These are phyloP conservation scores for Cladochytrium tenue DNA, from an alignment of 371 early-diverging fungal genomes.

Conservation along the genomic window DNA sequence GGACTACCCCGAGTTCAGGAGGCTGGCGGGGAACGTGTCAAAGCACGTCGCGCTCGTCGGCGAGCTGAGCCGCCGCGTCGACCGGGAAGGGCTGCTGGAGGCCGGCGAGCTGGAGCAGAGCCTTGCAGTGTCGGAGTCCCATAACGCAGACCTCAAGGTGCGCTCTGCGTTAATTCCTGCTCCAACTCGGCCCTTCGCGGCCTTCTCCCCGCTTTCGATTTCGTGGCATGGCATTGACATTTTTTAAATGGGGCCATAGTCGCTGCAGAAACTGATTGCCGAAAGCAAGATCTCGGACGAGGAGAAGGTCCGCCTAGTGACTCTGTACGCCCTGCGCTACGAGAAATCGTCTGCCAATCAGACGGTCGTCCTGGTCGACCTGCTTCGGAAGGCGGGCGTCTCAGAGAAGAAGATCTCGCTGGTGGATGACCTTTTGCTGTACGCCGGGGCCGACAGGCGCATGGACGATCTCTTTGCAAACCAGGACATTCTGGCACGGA, in stretches of 20 bases:
- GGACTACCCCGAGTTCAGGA: slow-evolving; percentile 94
- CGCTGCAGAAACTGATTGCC: slow-evolving; percentile 68
- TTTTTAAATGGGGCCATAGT: background rate
- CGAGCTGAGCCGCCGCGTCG: slow-evolving; percentile 84
- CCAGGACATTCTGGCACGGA: slow-evolving; percentile 77
- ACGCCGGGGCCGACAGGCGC: slow-evolving; percentile 78
- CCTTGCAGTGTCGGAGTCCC: slow-evolving; percentile 84
- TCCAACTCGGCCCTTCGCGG: background rate
- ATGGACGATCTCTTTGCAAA: slow-evolving; percentile 88
- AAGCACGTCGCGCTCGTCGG: slow-evolving; percentile 95
- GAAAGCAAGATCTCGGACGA: slow-evolving; percentile 68
- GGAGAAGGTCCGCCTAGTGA: slow-evolving; percentile 75
- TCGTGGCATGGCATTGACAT: too few relatives aligned
- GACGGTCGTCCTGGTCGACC: slow-evolving; percentile 64
- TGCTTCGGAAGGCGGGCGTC: slow-evolving; percentile 68
- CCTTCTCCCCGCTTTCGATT: too few relatives aligned
- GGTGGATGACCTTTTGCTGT: slow-evolving; percentile 73
- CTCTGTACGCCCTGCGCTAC: slow-evolving; percentile 88
- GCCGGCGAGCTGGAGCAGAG: slow-evolving; percentile 93
- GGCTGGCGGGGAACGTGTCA: slow-evolving; percentile 90
- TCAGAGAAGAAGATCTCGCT: slow-evolving; percentile 69
- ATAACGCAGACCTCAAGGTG: slow-evolving; percentile 77
- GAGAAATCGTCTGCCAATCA: slow-evolving; percentile 77
- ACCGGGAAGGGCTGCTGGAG: slow-evolving; percentile 70
- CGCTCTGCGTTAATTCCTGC: background rate